phyloP scores from a whole-genome alignment of 345 rosid genomes.

The Erucastrum elatum region DNA sequence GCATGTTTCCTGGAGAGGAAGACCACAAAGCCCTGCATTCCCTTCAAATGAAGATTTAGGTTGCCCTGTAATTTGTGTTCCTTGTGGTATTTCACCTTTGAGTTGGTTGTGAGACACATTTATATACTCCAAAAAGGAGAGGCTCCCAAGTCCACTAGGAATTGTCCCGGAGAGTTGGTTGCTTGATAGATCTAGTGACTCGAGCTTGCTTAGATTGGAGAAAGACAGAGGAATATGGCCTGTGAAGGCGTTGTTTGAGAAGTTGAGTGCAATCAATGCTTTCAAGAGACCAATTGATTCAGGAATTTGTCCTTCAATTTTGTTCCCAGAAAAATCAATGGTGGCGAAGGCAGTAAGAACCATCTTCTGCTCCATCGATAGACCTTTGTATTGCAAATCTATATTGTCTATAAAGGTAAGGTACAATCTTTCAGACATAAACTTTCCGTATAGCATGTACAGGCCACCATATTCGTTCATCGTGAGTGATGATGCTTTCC shows the following conservation, averaged over 20 bases:
- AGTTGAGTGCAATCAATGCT: neutral
- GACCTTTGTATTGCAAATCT: neutral
- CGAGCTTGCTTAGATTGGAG: neutral
- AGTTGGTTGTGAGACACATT: neutral
- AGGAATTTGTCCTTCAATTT: neutral
- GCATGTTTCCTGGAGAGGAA: neutral
- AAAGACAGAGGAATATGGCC: neutral
- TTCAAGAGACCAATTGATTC: neutral
- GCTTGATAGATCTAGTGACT: neutral
- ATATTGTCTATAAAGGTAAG: neutral
- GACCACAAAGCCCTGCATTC: neutral
- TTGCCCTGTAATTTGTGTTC: neutral
- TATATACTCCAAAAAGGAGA: neutral
- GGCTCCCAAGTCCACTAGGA: neutral
- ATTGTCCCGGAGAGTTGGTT: neutral
- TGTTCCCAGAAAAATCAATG: neutral
- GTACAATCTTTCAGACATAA: neutral
- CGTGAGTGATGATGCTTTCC: neutral
- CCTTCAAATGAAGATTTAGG: neutral
- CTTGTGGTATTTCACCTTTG: neutral
- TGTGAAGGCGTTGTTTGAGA: neutral
- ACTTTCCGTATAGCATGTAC: neutral
- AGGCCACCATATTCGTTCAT: neutral
- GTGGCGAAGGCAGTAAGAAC: neutral
- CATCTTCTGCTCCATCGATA: neutral